phyloP scores from a whole-genome alignment of 225 moss, liverwort and hornwort species.

The Straminergon stramineum region DNA sequence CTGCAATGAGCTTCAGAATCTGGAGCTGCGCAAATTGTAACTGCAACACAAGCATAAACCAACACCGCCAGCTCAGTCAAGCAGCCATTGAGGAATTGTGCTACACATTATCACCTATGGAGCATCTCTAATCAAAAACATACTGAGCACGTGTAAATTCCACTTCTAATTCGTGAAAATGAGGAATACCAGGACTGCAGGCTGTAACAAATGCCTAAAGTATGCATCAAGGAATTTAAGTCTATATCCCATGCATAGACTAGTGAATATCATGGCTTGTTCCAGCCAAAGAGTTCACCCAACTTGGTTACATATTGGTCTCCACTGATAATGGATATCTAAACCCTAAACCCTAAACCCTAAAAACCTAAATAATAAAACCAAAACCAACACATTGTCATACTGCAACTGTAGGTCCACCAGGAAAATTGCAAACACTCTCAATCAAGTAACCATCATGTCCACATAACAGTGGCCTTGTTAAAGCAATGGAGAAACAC shows the following conservation, averaged over 20 bases:
- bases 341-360: background rate
- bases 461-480: constrained; percentile 44
- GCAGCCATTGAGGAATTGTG: background rate
- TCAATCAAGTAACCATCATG: background rate
- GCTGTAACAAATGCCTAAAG: background rate
- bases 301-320: background rate
- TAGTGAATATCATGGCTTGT: background rate
- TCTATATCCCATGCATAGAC: background rate
- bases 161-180: background rate
- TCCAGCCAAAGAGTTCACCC: background rate
- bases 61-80: background rate
- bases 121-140: background rate
- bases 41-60: background rate
- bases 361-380: background rate
- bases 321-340: background rate
- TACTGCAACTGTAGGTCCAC: constrained; percentile 27
- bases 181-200: no score
- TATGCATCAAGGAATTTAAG: background rate
- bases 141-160: background rate
- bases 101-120: background rate
- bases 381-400: constrained; percentile 19
- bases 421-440: background rate
- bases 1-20: background rate
- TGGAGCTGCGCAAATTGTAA: no score
- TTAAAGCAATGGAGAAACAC: constrained; percentile 45